Conservation (phyloP, 768 basidiomycete species). For the Tricholomella constricta region DNA sequence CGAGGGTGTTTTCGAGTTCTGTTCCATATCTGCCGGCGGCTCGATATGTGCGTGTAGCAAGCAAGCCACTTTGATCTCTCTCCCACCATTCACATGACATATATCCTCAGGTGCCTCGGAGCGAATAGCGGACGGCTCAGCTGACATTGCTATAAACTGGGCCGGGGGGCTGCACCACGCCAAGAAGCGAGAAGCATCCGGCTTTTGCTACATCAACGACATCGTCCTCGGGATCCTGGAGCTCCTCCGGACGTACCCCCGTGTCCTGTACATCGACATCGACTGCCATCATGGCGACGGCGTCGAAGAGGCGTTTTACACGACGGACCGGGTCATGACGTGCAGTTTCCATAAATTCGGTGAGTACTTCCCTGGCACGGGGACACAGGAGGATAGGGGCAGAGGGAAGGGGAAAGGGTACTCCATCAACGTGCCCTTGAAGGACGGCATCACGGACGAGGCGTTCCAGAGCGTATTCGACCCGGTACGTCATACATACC, state of each 20-base stretch:
- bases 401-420: conserved; percentile 85
- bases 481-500: conserved; percentile 59
- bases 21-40: conserved; percentile 94
- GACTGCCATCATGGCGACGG: conserved; percentile 99
- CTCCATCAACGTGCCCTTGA: conserved; percentile 88
- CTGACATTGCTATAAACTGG: conserved; percentile 98
- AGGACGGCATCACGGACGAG: conserved; percentile 94
- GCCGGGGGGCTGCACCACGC: conserved; percentile 98
- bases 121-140: conserved; percentile 72
- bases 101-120: conserved; percentile 72
- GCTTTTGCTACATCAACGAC: conserved; percentile 99
- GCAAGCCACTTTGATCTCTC: neutral
- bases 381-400: conserved; percentile 82
- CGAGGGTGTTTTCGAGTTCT: conserved; percentile 96
- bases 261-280: conserved; percentile 97
- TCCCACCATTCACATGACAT: neutral
- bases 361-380: conserved; percentile 91
- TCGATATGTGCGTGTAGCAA: conserved; percentile 86
- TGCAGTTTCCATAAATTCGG: conserved; percentile 97
- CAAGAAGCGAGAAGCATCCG: conserved; percentile 97
- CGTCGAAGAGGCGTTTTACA: conserved; percentile 98
- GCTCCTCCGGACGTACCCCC: conserved; percentile 78
- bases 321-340: conserved; percentile 96
- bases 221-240: conserved; percentile 95
- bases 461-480: conserved; percentile 87